A percentile compares a stretch with the other conserved stretches of the same genome.
phyloP scores from a whole-genome alignment of 148 eudicot species.

The Rhododendron kiyosumense region DNA sequence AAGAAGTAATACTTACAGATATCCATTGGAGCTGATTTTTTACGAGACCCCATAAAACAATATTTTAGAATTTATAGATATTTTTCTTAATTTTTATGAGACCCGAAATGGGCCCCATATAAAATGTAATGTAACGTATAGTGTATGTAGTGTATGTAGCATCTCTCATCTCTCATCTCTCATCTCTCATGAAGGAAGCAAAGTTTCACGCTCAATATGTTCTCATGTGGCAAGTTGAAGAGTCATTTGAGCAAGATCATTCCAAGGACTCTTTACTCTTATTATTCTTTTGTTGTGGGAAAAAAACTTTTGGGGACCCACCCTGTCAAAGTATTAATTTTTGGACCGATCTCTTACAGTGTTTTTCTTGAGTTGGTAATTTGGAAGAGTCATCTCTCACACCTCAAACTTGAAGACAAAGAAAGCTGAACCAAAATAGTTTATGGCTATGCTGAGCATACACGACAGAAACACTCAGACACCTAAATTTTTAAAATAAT shows the following conservation, averaged over 20 bases:
- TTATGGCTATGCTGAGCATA: background rate
- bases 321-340: background rate
- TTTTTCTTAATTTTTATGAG: too few species aligned
- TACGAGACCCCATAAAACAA: too few species aligned
- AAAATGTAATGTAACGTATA: too few species aligned
- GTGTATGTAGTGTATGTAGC: too few species aligned
- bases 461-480: too few species aligned
- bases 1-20: too few species aligned
- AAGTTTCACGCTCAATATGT: background rate
- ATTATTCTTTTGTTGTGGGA: background rate
- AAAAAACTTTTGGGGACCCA: background rate
- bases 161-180: too few species aligned
- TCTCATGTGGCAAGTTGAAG: background rate
- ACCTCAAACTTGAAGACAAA: background rate
- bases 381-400: background rate
- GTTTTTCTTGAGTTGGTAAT: background rate
- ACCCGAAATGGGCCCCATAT: too few species aligned
- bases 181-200: too few species aligned
- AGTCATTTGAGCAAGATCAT: background rate
- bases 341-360: background rate
- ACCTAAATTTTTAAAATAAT: too few species aligned
- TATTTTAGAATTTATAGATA: too few species aligned
- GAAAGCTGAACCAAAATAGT: background rate
- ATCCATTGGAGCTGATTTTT: too few species aligned
- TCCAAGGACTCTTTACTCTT: background rate